phyloP scores from a whole-genome alignment of 208 protist species.

The Leishmania aethiopica region DNA sequence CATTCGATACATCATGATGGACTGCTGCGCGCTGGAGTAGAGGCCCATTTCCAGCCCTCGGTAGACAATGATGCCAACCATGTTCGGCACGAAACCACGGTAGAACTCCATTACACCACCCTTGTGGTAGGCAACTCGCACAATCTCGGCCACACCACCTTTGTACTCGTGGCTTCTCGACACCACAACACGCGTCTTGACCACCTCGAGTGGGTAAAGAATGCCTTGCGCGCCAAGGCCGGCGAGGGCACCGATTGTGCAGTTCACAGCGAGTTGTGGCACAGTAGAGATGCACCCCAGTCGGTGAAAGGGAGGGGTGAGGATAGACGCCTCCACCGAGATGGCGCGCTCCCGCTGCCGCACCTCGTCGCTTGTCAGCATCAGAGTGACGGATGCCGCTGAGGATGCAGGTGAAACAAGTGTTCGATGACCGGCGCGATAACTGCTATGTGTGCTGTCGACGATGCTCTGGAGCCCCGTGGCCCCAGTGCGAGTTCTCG shows the following conservation, averaged over 20 bases:
- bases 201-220: constrained; percentile 91
- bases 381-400: background rate
- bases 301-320: constrained; percentile 62
- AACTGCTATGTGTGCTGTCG: background rate
- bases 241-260: constrained; percentile 77
- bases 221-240: constrained; percentile 87
- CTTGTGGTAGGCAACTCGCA: constrained; percentile 57
- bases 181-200: constrained; percentile 90
- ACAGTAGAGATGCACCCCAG: constrained; percentile 45
- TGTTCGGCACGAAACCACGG: constrained; percentile 78
- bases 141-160: constrained; percentile 66
- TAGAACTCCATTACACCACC: constrained; percentile 88
- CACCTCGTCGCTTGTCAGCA: background rate
- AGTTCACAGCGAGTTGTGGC: constrained; percentile 83
- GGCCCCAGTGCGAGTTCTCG: background rate
- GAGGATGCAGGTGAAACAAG: background rate
- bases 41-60: constrained; percentile 89
- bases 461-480: background rate
- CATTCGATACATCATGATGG: constrained; percentile 87
- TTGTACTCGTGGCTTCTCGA: constrained; percentile 70
- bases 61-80: constrained; percentile 89
- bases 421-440: background rate
- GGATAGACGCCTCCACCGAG: constrained; percentile 52
- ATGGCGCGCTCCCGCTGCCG: constrained; percentile 33
- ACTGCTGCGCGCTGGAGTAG: constrained; percentile 87